Evolutionary conservation across 768 basidiomycete genomes (phyloP), one percentile per base, ranked within the genome.

Genomic region (Suillus brevipes): DNA sequence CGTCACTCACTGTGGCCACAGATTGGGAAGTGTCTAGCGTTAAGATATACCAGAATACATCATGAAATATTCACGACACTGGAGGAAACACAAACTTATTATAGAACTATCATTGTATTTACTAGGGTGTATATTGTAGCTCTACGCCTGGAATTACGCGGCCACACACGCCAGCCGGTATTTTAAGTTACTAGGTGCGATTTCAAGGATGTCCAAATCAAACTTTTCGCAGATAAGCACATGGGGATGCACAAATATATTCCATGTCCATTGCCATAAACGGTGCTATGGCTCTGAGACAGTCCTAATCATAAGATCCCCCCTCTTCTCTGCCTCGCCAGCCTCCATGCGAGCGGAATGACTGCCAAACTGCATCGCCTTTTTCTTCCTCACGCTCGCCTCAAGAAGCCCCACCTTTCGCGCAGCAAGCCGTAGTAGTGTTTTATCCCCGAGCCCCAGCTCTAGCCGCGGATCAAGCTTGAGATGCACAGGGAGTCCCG

Each of bases 311-410:
- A 68, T 57, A 16, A 74, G 71, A 73, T 88, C 85, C 2, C 90
- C 91, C 43, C 83, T 82, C 64, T 69, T 76, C 61, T 81, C 78
- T 20, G 76, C 78, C 56, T 86, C 85, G 3, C 86, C 88, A 20
- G 72, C 75, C 65, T 89, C 87, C 92, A 95, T 94, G 65, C 92
- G 80, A 20, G 93, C 93, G 37, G 92, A 91, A 76, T 89, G 87
- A 71, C 86, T 92, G 20, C 97, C 97, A 78, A 99, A 99, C 72
- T 99, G 97, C 92, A 98, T 97, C 16, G 97, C 97, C 65, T 92
- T 77, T 79, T 99, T 99, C 75, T 91, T 95, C 67, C 93, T 81
- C 61, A 69, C 65, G 66, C 91, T 90, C 6, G 94, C 92, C 67
- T 88, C 86, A 2, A 84, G 76, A 50, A 98, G 80, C 0, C 96